Base-by-base conservation (phyloP, 2,329 filamentous ascomycete species). In the Emmonsiellopsis sp. region DNA sequence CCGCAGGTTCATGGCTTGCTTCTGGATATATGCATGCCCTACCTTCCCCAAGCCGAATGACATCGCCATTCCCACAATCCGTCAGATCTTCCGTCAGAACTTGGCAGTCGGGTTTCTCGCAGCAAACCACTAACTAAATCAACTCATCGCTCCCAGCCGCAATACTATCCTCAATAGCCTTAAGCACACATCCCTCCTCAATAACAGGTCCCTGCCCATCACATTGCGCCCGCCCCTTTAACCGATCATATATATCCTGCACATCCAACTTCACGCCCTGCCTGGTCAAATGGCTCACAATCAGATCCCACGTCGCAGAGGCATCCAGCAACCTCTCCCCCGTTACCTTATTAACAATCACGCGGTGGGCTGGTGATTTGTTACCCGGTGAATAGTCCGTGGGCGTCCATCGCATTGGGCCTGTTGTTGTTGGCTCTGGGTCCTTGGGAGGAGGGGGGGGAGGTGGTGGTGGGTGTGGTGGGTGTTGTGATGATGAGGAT, bases 171-270 rank as follows among this genome's bases (percentile, higher is more conserved):
- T 89, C 81, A 58, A 97, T 91, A 13, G 88, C 89, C 57, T 77
- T 74, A 43, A 83, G 69, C 13, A 97, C 85, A 44, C 82, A 81
- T 26, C 79, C 73, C 68, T 95, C 91, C 57, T 87, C 84, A 62
- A 95, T 95, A 41, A 93, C 90, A 2, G 91, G 91, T 0, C 91
- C 87, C 65, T 89, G 85, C 2, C 90, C 91, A 70, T 96, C 87
- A 67, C 90, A 95, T 63, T 84, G 82, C 15, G 89, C 87, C 62
- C 81, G 74, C 15, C 79, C 76, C 73, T 89, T 91, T 51, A 97
- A 74, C 10, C 83, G 77, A 64, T 93, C 86, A 67, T 86, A 90
- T 34, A 96, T 87, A 65, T 86, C 80, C 38, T 79, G 85, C 10
- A 96, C 83, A 67, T 97, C 88, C 30, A 96, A 84, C 16, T 88